These are phyloP conservation scores for Vaccinium corymbosum DNA, from an alignment of 148 eudicot genomes.

Conservation along the genomic window DNA sequence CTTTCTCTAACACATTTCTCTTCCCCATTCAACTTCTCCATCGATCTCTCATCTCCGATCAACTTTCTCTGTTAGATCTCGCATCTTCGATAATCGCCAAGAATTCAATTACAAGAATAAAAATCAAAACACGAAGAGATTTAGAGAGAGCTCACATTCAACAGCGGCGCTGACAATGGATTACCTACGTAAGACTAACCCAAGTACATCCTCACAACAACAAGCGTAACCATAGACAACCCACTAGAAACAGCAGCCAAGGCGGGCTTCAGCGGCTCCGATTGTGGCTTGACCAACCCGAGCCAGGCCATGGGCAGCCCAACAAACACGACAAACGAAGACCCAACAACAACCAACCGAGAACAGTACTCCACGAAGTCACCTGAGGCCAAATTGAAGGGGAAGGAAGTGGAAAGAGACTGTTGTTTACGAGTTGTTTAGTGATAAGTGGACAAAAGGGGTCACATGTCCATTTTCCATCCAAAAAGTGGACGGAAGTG, in stretches of 20 bases:
- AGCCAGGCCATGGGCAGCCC: conserved; percentile 82
- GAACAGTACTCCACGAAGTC: conserved; percentile 50
- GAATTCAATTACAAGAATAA: too few relatives aligned
- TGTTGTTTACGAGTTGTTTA: conserved; percentile 78
- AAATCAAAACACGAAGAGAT: too few relatives aligned
- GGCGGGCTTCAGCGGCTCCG: conserved; percentile 50
- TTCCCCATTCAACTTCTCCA: too few relatives aligned
- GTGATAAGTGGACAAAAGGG: too few relatives aligned
- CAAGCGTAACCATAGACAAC: conserved; percentile 56
- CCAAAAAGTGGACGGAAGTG: too few relatives aligned
- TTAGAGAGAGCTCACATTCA: conserved; percentile 48
- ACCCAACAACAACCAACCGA: conserved; percentile 52
- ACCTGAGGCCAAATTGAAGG: conserved; percentile 78
- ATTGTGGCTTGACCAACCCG: conserved; percentile 53
- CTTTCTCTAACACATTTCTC: too few relatives aligned
- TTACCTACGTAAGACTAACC: conserved; percentile 99
- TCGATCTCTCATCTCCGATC: too few relatives aligned
- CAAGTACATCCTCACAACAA: conserved; percentile 84
- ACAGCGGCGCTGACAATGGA: conserved; percentile 86
- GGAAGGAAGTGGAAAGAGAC: conserved; percentile 58
- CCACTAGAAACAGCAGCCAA: conserved; percentile 61
- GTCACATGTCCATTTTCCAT: too few relatives aligned
- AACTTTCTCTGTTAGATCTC: too few relatives aligned
- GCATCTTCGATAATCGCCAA: too few relatives aligned
- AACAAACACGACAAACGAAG: conserved; percentile 53